These are phyloP conservation scores for Cyclotella atomus DNA, from an alignment of 108 stramenopile species.

Conservation along the genomic window DNA sequence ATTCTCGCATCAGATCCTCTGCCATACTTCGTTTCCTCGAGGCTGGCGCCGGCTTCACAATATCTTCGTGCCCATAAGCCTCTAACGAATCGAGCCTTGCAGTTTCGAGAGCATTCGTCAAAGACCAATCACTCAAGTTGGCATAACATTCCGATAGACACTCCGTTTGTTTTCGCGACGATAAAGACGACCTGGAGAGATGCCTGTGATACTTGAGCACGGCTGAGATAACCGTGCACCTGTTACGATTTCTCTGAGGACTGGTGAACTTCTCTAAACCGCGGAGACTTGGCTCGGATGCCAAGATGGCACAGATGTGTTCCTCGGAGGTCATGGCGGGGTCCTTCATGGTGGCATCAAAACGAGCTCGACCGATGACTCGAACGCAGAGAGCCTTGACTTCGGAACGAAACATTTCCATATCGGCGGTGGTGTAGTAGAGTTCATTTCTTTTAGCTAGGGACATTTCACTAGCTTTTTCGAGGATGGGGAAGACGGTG, in stretches of 20 bases:
- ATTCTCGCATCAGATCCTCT: no score
- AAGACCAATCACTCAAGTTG: background rate
- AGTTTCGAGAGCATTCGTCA: slow-evolving; percentile 10
- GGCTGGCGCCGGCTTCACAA: no score
- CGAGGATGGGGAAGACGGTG: background rate
- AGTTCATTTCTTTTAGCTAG: background rate
- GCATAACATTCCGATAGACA: background rate
- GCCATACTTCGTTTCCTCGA: no score
- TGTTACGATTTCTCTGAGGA: background rate
- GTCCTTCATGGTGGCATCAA: background rate
- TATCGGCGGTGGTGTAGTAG: background rate
- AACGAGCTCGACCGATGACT: background rate
- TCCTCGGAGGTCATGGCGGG: background rate
- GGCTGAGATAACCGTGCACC: background rate
- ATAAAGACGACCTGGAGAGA: background rate
- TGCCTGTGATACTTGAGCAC: background rate
- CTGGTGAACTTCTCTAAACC: background rate
- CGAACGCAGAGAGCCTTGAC: background rate
- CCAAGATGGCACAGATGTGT: background rate
- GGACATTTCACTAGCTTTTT: background rate
- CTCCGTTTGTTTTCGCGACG: background rate
- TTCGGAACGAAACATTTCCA: background rate
- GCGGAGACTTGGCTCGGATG: background rate
- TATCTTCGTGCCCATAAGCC: background rate
- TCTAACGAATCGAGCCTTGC: background rate